Evolutionary conservation across 1,284 basidiomycete genomes (phyloP).

Genomic region (Microbotryum lychnidis-dioicae): DNA sequence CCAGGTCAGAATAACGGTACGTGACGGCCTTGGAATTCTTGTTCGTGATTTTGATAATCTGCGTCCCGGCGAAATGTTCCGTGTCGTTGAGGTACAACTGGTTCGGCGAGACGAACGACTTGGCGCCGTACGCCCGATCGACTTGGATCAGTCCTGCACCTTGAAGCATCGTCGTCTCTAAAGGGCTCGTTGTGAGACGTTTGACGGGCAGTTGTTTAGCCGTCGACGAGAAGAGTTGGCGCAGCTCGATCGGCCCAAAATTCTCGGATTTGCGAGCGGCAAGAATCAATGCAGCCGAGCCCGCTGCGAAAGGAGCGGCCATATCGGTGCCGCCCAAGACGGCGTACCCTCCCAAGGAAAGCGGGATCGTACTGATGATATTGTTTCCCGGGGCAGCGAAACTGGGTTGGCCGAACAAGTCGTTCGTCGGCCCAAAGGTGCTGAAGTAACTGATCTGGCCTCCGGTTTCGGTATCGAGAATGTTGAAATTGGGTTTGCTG

Average conservation of each 20-base stretch:
- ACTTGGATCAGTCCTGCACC: slow-evolving; percentile 58
- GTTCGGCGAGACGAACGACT: slow-evolving; percentile 52
- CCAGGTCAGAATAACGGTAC: slow-evolving; percentile 5
- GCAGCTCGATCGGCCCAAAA: slow-evolving; percentile 44
- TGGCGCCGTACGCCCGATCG: slow-evolving; percentile 53
- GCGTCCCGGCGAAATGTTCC: slow-evolving; percentile 49
- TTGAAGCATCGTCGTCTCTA: slow-evolving; percentile 48
- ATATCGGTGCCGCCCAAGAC: slow-evolving; percentile 45
- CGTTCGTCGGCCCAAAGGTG: slow-evolving; percentile 53
- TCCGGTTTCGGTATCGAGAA: too few relatives aligned
- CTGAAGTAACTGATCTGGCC: too few relatives aligned
- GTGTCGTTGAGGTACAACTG: slow-evolving; percentile 64
- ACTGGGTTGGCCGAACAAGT: slow-evolving; percentile 53
- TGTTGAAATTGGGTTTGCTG: too few relatives aligned
- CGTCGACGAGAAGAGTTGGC: slow-evolving; percentile 54
- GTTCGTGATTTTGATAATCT: slow-evolving; percentile 39
- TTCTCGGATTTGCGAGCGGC: slow-evolving; percentile 48
- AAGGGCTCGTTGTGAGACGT: slow-evolving; percentile 43
- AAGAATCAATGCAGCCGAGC: slow-evolving; percentile 57
- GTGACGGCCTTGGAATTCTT: slow-evolving; percentile 4
- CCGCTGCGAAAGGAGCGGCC: slow-evolving; percentile 49
- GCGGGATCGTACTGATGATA: slow-evolving; percentile 54
- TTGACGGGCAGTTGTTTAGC: slow-evolving; percentile 48
- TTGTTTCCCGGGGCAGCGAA: slow-evolving; percentile 52
- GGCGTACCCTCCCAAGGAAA: slow-evolving; percentile 45